These are phyloP conservation scores for Prinsepia uniflora DNA, from an alignment of 306 rosid genomes.

Conservation along the genomic window DNA sequence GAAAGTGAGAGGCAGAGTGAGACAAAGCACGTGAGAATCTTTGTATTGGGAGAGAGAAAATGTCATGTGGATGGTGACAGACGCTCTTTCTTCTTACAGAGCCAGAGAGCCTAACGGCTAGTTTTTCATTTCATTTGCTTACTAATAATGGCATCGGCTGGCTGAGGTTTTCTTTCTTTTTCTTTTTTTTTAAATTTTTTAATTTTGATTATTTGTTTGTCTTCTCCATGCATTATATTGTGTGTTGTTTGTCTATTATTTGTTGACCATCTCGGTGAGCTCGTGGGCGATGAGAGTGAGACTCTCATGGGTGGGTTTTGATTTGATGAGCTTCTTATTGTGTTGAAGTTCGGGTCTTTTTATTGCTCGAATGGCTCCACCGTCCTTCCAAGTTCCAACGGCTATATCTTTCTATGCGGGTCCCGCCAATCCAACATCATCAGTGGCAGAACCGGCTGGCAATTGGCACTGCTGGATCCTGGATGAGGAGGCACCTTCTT, in stretches of 20 bases:
- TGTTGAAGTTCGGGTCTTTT: conserved; percentile 18
- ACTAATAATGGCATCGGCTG: background rate
- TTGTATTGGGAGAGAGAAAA: conserved; percentile 41
- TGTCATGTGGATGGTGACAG: conserved; percentile 49
- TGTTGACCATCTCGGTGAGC: conserved; percentile 14
- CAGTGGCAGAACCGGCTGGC: background rate
- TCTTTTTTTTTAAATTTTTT: background rate
- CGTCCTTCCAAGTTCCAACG: conserved; percentile 35
- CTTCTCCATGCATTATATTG: conserved; percentile 7
- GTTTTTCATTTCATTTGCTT: conserved; percentile 17
- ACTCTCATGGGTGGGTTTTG: too few species aligned
- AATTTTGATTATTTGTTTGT: background rate
- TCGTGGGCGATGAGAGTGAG: conserved; percentile 7
- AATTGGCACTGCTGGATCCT: background rate
- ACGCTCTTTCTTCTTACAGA: conserved; percentile 32
- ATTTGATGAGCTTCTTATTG: too few species aligned
- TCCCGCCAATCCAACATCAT: conserved; percentile 17
- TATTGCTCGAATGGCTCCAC: conserved; percentile 34
- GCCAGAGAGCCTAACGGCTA: conserved; percentile 67
- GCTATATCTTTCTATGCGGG: conserved; percentile 45
- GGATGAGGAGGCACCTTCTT: background rate
- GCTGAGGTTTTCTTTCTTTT: background rate
- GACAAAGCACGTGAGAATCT: conserved; percentile 35
- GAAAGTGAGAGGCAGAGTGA: conserved; percentile 37
- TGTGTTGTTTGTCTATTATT: background rate